These are phyloP conservation scores for Gillenia trifoliata DNA, from an alignment of 306 rosid species.

Conservation along the genomic window DNA sequence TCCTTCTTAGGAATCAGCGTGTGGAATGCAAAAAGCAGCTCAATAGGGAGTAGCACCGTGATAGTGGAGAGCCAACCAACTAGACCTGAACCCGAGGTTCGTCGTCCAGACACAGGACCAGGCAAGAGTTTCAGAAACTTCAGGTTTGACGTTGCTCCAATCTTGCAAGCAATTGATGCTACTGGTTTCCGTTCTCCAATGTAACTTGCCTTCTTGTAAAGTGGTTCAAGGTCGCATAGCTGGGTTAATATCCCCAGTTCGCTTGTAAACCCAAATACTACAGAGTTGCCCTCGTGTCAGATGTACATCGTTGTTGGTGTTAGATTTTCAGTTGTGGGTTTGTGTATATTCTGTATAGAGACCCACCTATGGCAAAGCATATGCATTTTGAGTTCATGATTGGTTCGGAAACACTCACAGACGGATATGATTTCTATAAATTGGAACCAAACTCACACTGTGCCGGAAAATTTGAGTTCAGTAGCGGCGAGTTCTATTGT, in stretches of 20 bases:
- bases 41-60: slow-evolving; percentile 46
- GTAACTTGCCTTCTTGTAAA: slow-evolving; percentile 32
- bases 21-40: slow-evolving; percentile 77
- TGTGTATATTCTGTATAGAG: slow-evolving; percentile 56
- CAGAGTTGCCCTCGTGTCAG: slow-evolving; percentile 6
- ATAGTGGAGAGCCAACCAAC: slow-evolving; percentile 49
- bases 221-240: slow-evolving; percentile 16
- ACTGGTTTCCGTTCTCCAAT: slow-evolving; percentile 52
- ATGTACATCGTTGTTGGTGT: slow-evolving; percentile 21
- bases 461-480: too few species aligned
- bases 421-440: too few species aligned
- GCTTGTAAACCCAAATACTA: background rate
- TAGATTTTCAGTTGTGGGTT: slow-evolving; percentile 36
- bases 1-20: slow-evolving; percentile 54
- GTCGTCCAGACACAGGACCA: slow-evolving; percentile 37
- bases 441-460: too few species aligned
- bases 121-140: slow-evolving; percentile 74
- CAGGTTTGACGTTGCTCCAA: slow-evolving; percentile 55
- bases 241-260: slow-evolving; percentile 21
- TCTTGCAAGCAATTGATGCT: slow-evolving; percentile 73
- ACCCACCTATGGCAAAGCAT: slow-evolving; percentile 22
- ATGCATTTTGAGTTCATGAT: slow-evolving; percentile 9
- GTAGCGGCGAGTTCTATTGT: background rate
- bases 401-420: background rate
- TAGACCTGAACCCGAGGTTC: slow-evolving; percentile 52